A percentile compares a stretch with the other conserved stretches of the same genome.
phyloP scores from a whole-genome alignment of 2,329 filamentous ascomycete species.

The Simplicillium sp. region DNA sequence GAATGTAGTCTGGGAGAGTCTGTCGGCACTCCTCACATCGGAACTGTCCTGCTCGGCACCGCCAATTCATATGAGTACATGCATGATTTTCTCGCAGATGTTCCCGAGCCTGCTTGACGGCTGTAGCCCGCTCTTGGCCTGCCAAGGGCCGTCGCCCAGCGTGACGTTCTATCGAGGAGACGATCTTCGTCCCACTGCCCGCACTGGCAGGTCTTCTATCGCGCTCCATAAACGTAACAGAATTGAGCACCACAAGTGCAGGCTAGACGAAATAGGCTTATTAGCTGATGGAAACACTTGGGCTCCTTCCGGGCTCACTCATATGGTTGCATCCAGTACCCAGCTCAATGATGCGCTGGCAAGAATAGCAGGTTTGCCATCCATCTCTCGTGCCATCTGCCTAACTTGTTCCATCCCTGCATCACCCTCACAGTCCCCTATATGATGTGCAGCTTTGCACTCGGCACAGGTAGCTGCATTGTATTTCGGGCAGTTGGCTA shows the following conservation, averaged over 20 bases:
- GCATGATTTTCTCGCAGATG: too few relatives aligned
- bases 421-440: conserved; percentile 17
- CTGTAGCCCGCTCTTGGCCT: too few relatives aligned
- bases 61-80: too few relatives aligned
- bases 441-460: conserved; percentile 38
- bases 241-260: conserved; percentile 38
- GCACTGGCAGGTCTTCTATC: conserved; percentile 31
- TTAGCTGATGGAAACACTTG: background rate
- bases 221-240: conserved; percentile 35
- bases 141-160: too few relatives aligned
- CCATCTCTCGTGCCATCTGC: conserved; percentile 27
- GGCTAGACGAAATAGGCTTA: conserved; percentile 14
- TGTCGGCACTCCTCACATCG: too few relatives aligned
- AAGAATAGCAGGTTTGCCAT: conserved; percentile 43
- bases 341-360: conserved; percentile 38
- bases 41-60: too few relatives aligned
- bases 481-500: background rate
- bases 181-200: conserved; percentile 24
- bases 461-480: conserved; percentile 28
- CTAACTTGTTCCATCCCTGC: conserved; percentile 17
- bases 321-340: conserved; percentile 46
- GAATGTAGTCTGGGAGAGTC: conserved; percentile 18
- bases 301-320: conserved; percentile 28
- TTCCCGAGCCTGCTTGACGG: too few relatives aligned
- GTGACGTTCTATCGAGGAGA: conserved; percentile 20